Base-by-base conservation (phyloP, 768 basidiomycete species). In the Kondoa subrosea region DNA sequence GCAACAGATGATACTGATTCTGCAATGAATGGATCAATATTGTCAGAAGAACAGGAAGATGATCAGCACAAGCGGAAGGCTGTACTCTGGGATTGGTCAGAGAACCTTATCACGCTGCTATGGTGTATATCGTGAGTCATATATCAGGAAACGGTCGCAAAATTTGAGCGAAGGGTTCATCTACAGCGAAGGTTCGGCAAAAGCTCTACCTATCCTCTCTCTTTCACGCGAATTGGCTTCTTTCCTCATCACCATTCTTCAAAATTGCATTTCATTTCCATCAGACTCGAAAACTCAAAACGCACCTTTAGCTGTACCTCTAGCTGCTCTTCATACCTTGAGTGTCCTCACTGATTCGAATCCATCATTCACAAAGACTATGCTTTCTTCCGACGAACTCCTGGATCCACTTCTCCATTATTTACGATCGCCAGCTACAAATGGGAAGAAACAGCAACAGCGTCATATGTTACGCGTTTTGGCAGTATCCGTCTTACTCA, bases 71-170 rank as follows among this genome's bases (percentile, higher is more conserved):
- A 60, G 21, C 65, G 66, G 3, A 69, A 69, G 32, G 25, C 58
- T 4, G 29, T 69, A 25, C 25, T 69, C 8, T 69, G 69, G 69
- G 34, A 27, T 25, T 67, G 67, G 66, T 66, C 61, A 25, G 66
- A 69, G 32, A 66, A 69, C 57, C 3, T 69, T 16, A 26, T 57
- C 50, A 69, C 69, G 50, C 27, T 69, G 2, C 57, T 69, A 25
- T 69, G 69, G 69, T 69, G 69, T 33, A 33, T 69, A 31, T 58
- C 69, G 69, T 69, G 30, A 61, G 68, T 25, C 34, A 14, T 14
- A 16, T 63, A 31, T n/a, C 33, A 16, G 17, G 27, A 17, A 14
- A 21, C 12, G 29, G 14, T 27, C 15, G 31, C 15, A 32, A 33
- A 12, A 8, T 16, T 63, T 27, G 14, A 8, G 16, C 61, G 27